phyloP scores from a whole-genome alignment of 139 green algal genomes.

The Coelastrella sp. region DNA sequence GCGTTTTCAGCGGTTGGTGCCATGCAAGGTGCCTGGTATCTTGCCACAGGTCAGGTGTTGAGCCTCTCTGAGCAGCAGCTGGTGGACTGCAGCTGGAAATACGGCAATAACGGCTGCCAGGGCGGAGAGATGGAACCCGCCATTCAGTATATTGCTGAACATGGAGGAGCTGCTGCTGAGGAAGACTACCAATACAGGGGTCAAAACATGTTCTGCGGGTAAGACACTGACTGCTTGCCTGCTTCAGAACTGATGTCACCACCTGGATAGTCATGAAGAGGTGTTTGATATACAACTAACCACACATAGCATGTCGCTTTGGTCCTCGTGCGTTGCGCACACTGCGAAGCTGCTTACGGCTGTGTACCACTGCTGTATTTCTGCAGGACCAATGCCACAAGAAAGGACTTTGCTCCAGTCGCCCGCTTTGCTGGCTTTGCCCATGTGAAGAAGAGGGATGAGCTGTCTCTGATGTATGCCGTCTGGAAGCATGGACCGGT shows the following conservation, averaged over 20 bases:
- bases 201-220: slow-evolving; percentile 61
- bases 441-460: slow-evolving; percentile 51
- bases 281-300: too few relatives aligned
- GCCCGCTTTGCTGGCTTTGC: slow-evolving; percentile 54
- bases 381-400: slow-evolving; percentile 36
- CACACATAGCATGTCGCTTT: too few relatives aligned
- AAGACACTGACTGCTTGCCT: too few relatives aligned
- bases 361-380: not conserved
- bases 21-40: slow-evolving; percentile 61
- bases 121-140: slow-evolving; percentile 21
- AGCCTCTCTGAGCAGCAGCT: slow-evolving; percentile 76
- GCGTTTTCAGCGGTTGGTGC: slow-evolving; percentile 57
- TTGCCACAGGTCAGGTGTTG: slow-evolving; percentile 61
- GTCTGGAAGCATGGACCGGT: slow-evolving; percentile 60
- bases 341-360: not conserved
- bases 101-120: slow-evolving; percentile 57
- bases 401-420: not conserved
- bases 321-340: too few relatives aligned
- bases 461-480: slow-evolving; percentile 65
- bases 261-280: too few relatives aligned
- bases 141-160: slow-evolving; percentile 50
- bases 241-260: too few relatives aligned
- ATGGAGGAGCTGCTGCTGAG: slow-evolving; percentile 53
- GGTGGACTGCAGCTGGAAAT: slow-evolving; percentile 77
- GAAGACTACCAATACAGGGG: slow-evolving; percentile 69